phyloP scores from a whole-genome alignment of 1,284 basidiomycete species.

The Boletus mariae region DNA sequence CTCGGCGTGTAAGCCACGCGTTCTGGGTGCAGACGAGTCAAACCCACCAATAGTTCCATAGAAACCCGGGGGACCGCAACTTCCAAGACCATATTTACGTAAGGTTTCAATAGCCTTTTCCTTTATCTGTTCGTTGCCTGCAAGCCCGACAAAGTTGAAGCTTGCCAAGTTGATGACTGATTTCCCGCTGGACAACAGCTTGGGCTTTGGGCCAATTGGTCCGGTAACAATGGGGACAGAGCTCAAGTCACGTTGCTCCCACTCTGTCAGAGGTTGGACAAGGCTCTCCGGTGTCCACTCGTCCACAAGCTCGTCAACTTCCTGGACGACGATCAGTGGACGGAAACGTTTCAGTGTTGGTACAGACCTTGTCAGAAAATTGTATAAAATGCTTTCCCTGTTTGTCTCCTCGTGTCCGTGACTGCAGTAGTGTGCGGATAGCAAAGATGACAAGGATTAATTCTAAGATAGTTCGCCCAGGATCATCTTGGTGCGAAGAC shows the following conservation, averaged over 20 bases:
- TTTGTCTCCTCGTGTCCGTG: constrained; percentile 82
- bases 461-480: constrained; percentile 89
- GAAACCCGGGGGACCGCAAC: constrained; percentile 96
- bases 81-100: constrained; percentile 91
- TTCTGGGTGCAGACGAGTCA: constrained; percentile 15
- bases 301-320: constrained; percentile 94
- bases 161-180: constrained; percentile 85
- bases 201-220: constrained; percentile 80
- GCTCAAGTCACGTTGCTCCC: constrained; percentile 68
- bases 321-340: constrained; percentile 45
- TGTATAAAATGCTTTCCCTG: constrained; percentile 90
- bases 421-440: constrained; percentile 84
- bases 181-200: constrained; percentile 72
- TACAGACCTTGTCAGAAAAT: constrained; percentile 78
- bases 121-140: constrained; percentile 86
- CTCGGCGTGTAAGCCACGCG: constrained; percentile 3
- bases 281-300: constrained; percentile 94
- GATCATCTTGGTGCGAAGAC: constrained; percentile 88
- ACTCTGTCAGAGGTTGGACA: constrained; percentile 55
- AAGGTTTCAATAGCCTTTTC: constrained; percentile 82
- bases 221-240: constrained; percentile 81
- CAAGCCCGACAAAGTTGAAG: constrained; percentile 91
- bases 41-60: constrained; percentile 90
- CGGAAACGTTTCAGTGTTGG: neutral
- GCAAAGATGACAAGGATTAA: constrained; percentile 88